Percentiles rank a stretch among this genome's conserved stretches.
Conservation (phyloP, 2,329 filamentous ascomycete genomes). For the Fusarium praegraminearum region DNA sequence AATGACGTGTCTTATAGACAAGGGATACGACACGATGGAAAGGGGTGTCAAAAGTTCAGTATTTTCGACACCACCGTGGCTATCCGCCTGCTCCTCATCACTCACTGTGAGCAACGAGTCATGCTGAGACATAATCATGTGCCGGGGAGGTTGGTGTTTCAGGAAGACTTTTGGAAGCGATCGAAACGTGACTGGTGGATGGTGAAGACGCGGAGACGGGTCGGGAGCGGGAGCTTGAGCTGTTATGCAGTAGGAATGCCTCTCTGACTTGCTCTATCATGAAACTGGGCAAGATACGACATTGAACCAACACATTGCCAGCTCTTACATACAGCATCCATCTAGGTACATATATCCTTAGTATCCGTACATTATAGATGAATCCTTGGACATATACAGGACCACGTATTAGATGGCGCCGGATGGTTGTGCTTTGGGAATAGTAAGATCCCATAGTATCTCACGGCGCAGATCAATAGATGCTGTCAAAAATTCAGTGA, state of each 20-base stretch:
- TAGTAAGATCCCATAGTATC: neutral
- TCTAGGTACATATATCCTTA: neutral
- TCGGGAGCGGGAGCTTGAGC: neutral
- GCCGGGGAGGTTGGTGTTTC: conserved; percentile 32
- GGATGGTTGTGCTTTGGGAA: neutral
- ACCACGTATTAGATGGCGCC: neutral
- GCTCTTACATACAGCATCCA: neutral
- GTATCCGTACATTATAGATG: neutral
- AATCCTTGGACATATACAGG: neutral
- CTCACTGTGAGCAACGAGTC: conserved; percentile 28
- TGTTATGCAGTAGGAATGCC: neutral
- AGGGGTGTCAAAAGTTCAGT: conserved; percentile 15
- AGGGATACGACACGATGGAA: conserved; percentile 22
- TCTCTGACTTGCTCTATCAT: neutral
- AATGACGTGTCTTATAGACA: conserved; percentile 41
- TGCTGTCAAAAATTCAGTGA: conserved; percentile 11
- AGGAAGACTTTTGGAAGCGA: conserved; percentile 30
- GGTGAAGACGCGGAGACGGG: neutral
- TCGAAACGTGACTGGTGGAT: conserved; percentile 20
- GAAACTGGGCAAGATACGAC: neutral
- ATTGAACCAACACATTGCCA: neutral
- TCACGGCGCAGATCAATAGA: conserved; percentile 6
- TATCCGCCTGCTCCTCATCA: neutral
- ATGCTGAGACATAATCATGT: conserved; percentile 29
- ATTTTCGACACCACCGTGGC: conserved; percentile 1